Conservation (phyloP, 352 stramenopile species). For the Phytophthora sojae region DNA sequence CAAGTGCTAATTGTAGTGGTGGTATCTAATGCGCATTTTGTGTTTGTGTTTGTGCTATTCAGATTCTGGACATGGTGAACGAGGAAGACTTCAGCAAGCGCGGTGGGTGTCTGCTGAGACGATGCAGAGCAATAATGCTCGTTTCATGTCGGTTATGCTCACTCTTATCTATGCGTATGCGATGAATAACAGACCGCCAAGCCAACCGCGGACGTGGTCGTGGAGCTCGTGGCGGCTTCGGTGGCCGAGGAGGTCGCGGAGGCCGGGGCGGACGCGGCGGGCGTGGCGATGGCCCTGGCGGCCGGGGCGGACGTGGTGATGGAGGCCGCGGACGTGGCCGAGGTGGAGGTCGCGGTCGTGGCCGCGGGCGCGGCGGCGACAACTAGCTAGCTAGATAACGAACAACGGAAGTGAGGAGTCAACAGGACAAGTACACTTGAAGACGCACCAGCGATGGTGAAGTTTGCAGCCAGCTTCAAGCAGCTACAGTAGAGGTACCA, state of each 20-base stretch:
- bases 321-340: constrained; percentile 40
- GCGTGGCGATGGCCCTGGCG: constrained; percentile 36
- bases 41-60: neutral
- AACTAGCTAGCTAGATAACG: constrained; percentile 42
- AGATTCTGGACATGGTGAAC: constrained; percentile 95
- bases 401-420: neutral
- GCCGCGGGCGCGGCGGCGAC: constrained; percentile 49
- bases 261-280: constrained; percentile 52
- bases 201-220: constrained; percentile 76
- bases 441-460: constrained; percentile 2
- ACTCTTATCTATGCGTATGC: constrained; percentile 19
- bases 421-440: constrained; percentile 6
- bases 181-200: constrained; percentile 63
- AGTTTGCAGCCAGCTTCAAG: constrained; percentile 2
- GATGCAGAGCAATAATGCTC: neutral
- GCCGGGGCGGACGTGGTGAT: constrained; percentile 42
- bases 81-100: constrained; percentile 93
- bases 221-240: constrained; percentile 63
- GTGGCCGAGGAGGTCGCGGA: constrained; percentile 51
- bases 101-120: constrained; percentile 42
- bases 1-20: neutral
- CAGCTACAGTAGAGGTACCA: constrained; percentile 28
- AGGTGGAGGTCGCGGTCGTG: constrained; percentile 41
- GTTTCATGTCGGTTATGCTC: constrained; percentile 18
- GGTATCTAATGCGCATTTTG: neutral